phyloP scores from a whole-genome alignment of 768 basidiomycete genomes.

The Favolaschia claudopus region DNA sequence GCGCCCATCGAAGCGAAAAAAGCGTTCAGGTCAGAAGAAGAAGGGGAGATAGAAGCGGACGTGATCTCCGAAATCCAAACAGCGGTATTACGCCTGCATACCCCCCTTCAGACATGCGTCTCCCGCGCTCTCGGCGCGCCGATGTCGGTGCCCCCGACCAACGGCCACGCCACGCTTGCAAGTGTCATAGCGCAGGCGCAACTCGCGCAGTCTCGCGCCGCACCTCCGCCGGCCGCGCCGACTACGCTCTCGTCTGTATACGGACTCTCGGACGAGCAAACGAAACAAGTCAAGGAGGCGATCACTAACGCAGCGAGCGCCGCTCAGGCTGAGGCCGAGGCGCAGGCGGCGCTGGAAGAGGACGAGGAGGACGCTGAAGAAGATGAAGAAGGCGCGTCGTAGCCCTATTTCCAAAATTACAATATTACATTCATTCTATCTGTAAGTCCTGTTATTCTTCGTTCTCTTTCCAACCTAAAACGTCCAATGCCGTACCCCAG shows the following conservation, averaged over 20 bases:
- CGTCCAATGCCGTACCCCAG: neutral
- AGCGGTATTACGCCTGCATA: conserved; percentile 61
- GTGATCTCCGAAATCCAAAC: conserved; percentile 59
- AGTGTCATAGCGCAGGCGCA: conserved; percentile 79
- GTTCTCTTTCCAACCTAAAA: neutral
- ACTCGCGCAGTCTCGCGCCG: neutral
- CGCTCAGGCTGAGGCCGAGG: conserved; percentile 81
- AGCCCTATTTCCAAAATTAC: conserved; percentile 16
- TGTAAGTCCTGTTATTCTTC: conserved; percentile 10
- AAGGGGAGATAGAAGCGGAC: conserved; percentile 64
- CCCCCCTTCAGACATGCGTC: conserved; percentile 64
- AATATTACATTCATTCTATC: conserved; percentile 12
- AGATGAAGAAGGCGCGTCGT: conserved; percentile 46
- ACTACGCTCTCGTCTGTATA: conserved; percentile 62
- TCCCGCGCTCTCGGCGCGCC: conserved; percentile 57
- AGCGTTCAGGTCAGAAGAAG: conserved; percentile 51
- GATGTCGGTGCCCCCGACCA: conserved; percentile 51
- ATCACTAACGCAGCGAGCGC: conserved; percentile 78
- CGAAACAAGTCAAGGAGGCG: conserved; percentile 71
- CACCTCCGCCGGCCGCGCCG: neutral
- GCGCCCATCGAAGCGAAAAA: conserved; percentile 73
- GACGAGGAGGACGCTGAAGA: conserved; percentile 63
- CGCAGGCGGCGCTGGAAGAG: conserved; percentile 78
- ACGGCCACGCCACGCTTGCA: conserved; percentile 72
- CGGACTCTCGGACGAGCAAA: conserved; percentile 78